Base-by-base conservation (phyloP, 495 filamentous ascomycete species). In the Lineolata rhizophorae region DNA sequence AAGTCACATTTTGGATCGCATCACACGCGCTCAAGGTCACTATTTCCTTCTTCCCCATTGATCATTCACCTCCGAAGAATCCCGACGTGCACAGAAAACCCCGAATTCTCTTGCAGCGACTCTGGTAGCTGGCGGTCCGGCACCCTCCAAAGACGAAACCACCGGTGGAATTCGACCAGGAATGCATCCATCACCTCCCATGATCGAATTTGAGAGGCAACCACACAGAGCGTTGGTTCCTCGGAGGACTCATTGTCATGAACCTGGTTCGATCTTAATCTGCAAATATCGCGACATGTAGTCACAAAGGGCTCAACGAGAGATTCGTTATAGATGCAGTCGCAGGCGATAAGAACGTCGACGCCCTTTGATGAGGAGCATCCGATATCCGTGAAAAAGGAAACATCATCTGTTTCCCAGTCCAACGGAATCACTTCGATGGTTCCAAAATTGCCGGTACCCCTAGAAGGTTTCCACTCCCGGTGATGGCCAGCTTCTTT, bases 191-290 rank as follows among this genome's bases (percentile, higher is more conserved):
- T 91, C 0, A 97, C 78, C 17, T 77, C 72, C 4, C 74, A 63
- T 6, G 77, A 72, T 16, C 87, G 64, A 29, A 93, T 65, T 48
- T 94, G 85, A 56, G 91, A 82, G 13, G 72, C 82, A 26, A 92
- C 58, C 13, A 94, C 54, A 42, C 72, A 81, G 1, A 78, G 28
- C 5, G 74, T 71, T 36, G 13, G 1, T 35, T 22, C 18, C 39
- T 36, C 10, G 52, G 13, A 69, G 50, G 2, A 85, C 48, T 13
- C 54, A n/a, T n/a, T n/a, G n/a, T n/a, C n/a, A n/a, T n/a, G n/a
- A n/a, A n/a, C n/a, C n/a, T n/a, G n/a, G n/a, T n/a, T n/a, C n/a
- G n/a, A n/a, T n/a, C n/a, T n/a, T 50, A 53, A n/a, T 5, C 18
- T 14, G 19, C 84, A 91, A 17, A 69, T 57, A 35, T 85, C 76